A percentile compares a stretch with the other conserved stretches of the same genome.
These are phyloP conservation scores for Colletotrichum sp. DNA, from an alignment of 2,329 filamentous ascomycete genomes.

Conservation along the genomic window DNA sequence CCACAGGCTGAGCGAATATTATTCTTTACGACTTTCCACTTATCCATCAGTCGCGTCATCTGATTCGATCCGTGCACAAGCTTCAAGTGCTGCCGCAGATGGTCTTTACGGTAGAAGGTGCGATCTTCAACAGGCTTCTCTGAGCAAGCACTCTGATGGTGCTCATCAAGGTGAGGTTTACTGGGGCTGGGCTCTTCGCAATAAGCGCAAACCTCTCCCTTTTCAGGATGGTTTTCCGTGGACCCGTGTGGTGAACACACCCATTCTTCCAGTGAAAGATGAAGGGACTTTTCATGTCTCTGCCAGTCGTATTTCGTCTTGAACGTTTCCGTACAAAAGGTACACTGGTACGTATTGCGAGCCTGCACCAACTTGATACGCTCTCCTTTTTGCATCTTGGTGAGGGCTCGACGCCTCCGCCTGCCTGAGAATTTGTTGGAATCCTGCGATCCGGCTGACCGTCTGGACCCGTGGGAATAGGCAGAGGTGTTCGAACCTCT, in stretches of 20 bases:
- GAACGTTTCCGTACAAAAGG: constrained; percentile 52
- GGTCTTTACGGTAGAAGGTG: constrained; percentile 48
- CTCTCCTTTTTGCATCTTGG: not conserved
- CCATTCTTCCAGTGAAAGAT: constrained; percentile 51
- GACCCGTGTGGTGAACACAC: constrained; percentile 44
- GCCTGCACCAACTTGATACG: not conserved
- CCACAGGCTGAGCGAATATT: constrained; percentile 44
- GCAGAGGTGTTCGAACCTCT: constrained; percentile 25
- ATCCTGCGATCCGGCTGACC: constrained; percentile 18
- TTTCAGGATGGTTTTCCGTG: constrained; percentile 41
- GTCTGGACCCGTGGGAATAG: constrained; percentile 33
- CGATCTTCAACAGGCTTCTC: constrained; percentile 51
- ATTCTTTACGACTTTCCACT: constrained; percentile 39
- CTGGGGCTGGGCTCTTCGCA: constrained; percentile 37
- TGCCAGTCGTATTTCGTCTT: constrained; percentile 51
- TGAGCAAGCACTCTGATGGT: constrained; percentile 52
- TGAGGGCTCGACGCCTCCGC: not conserved
- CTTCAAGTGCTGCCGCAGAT: constrained; percentile 47
- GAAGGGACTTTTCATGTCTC: constrained; percentile 55
- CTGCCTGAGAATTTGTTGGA: not conserved
- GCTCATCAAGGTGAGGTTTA: constrained; percentile 35
- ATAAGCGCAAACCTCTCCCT: constrained; percentile 45
- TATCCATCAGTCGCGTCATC: constrained; percentile 47
- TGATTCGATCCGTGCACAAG: constrained; percentile 46
- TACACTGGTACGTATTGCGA: constrained; percentile 41